Evolutionary conservation across 371 early-diverging fungal species (phyloP).

Genomic region (Mortierella sp.): DNA sequence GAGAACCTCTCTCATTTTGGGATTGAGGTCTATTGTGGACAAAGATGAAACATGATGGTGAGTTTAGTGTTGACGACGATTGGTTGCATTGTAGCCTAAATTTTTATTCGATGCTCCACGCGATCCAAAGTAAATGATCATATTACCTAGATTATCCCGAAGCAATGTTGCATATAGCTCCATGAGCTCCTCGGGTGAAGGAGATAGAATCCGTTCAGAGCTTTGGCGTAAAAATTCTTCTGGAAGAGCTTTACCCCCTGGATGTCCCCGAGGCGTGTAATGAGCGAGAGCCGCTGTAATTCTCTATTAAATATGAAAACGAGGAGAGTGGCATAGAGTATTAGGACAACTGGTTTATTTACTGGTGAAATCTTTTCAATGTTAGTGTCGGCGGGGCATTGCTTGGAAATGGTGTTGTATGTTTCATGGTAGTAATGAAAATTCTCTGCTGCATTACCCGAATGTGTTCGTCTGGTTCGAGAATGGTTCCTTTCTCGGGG

Average conservation of each 20-base stretch:
- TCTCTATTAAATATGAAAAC: slow-evolving; percentile 32
- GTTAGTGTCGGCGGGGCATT: too few species aligned
- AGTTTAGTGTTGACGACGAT: neutral
- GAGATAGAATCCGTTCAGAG: slow-evolving; percentile 39
- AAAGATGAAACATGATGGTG: neutral
- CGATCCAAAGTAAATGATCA: neutral
- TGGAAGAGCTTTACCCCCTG: slow-evolving; percentile 44
- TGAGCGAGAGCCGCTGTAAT: slow-evolving; percentile 51
- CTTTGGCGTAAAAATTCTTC: slow-evolving; percentile 50
- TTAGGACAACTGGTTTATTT: neutral
- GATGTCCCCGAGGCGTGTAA: slow-evolving; percentile 40
- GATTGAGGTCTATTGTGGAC: slow-evolving; percentile 37
- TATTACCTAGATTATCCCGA: slow-evolving; percentile 50
- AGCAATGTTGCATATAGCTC: slow-evolving; percentile 48
- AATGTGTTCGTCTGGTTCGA: slow-evolving; percentile 54
- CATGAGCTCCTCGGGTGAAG: slow-evolving; percentile 55
- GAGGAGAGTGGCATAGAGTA: slow-evolving; percentile 8
- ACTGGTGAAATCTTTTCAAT: neutral
- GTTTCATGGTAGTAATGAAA: neutral
- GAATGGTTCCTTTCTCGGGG: slow-evolving; percentile 44
- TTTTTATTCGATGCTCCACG: neutral
- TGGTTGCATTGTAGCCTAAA: neutral
- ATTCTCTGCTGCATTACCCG: slow-evolving; percentile 32
- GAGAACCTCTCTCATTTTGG: slow-evolving; percentile 51
- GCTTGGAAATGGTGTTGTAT: neutral